A percentile compares a stretch with the other conserved stretches of the same genome.
Conservation (phyloP, 352 stramenopile species). For the Hyaloperonospora arabidopsidis region DNA sequence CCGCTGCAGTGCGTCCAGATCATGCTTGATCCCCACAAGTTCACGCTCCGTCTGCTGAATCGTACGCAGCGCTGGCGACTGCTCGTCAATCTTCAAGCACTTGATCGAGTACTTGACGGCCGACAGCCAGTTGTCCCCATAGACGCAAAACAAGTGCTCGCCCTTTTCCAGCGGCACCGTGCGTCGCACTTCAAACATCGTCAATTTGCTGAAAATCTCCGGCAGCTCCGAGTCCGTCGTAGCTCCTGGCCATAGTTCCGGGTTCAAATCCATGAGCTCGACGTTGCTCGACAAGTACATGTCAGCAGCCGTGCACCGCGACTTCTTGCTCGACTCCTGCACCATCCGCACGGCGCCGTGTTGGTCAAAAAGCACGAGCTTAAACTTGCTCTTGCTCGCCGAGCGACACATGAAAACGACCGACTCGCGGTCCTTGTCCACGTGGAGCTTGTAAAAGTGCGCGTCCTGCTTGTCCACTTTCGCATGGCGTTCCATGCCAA, state of each 20-base stretch:
- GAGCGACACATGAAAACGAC: constrained; percentile 81
- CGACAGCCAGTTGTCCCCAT: constrained; percentile 86
- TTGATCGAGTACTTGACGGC: constrained; percentile 86
- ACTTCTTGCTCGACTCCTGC: constrained; percentile 73
- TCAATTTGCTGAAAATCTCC: constrained; percentile 79
- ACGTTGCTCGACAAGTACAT: constrained; percentile 82
- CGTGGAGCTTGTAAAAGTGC: constrained; percentile 77
- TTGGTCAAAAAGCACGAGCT: constrained; percentile 79
- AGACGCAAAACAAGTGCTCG: constrained; percentile 81
- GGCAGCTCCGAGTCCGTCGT: constrained; percentile 62
- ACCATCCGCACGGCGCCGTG: constrained; percentile 75
- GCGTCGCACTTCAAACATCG: constrained; percentile 75
- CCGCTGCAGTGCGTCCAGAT: constrained; percentile 68
- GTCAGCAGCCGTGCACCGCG: constrained; percentile 75
- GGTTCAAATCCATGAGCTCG: constrained; percentile 82
- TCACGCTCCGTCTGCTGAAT: constrained; percentile 75
- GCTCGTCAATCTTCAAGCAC: constrained; percentile 67
- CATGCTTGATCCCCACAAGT: constrained; percentile 67
- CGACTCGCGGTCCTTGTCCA: constrained; percentile 64
- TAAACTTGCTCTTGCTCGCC: constrained; percentile 82
- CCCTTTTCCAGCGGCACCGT: constrained; percentile 72
- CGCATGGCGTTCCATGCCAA: constrained; percentile 60
- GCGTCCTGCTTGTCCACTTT: constrained; percentile 85
- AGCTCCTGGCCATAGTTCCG: constrained; percentile 61
- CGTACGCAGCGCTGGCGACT: constrained; percentile 37